phyloP scores from a whole-genome alignment of 495 filamentous ascomycete species.

The Penicillium simplicissimum region DNA sequence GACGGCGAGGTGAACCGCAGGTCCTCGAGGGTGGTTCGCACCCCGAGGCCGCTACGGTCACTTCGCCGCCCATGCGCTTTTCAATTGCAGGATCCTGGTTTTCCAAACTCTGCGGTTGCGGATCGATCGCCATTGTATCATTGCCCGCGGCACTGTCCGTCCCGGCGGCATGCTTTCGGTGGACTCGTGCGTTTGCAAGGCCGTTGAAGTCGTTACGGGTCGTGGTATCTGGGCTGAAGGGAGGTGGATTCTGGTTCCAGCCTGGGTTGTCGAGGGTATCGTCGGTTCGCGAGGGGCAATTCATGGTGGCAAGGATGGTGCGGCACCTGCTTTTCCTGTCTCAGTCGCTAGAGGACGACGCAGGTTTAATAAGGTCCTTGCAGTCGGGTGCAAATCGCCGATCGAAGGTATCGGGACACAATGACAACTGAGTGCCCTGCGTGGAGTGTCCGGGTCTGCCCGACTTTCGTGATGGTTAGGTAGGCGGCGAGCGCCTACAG shows the following conservation, averaged over 20 bases:
- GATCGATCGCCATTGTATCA: slow-evolving; percentile 29
- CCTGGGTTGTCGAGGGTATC: slow-evolving; percentile 53
- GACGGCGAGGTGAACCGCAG: slow-evolving; percentile 43
- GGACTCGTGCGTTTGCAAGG: slow-evolving; percentile 43
- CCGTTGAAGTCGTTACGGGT: slow-evolving; percentile 67
- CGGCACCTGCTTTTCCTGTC: neutral
- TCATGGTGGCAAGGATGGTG: slow-evolving; percentile 45
- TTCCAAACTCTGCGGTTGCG: slow-evolving; percentile 26
- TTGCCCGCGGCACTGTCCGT: slow-evolving; percentile 24
- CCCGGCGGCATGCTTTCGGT: slow-evolving; percentile 35
- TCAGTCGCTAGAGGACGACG: neutral
- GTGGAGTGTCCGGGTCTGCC: slow-evolving; percentile 28
- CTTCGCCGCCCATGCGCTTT: slow-evolving; percentile 34
- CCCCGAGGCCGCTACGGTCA: slow-evolving; percentile 38
- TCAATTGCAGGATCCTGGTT: slow-evolving; percentile 29
- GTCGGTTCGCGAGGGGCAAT: slow-evolving; percentile 64
- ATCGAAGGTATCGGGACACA: slow-evolving; percentile 12
- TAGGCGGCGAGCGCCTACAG: neutral
- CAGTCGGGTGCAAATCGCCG: slow-evolving; percentile 13
- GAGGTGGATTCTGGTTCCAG: slow-evolving; percentile 62
- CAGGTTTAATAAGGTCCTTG: slow-evolving; percentile 6
- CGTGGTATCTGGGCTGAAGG: slow-evolving; percentile 57
- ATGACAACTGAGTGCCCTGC: slow-evolving; percentile 14
- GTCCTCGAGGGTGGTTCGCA: slow-evolving; percentile 37
- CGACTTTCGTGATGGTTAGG: slow-evolving; percentile 19